phyloP scores from a whole-genome alignment of 345 rosid species.

The Syzygium oleosum region DNA sequence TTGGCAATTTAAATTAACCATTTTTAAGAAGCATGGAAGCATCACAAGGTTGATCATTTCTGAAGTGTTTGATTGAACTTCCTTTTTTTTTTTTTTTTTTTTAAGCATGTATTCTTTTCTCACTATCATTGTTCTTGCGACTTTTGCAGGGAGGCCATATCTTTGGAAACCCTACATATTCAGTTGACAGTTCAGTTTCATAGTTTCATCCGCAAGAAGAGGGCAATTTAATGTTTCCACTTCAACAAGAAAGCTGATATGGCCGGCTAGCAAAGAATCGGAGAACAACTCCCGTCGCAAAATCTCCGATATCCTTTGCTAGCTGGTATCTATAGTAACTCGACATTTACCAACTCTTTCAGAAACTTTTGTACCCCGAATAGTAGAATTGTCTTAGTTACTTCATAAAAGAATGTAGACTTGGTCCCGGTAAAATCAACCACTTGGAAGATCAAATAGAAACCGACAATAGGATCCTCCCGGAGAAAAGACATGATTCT shows the following conservation, averaged over 20 bases:
- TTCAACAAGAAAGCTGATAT: not conserved
- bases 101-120: not conserved
- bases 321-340: not conserved
- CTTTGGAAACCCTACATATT: not conserved
- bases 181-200: not conserved
- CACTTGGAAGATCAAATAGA: not conserved
- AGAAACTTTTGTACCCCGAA: not conserved
- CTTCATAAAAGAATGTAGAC: not conserved
- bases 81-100: not conserved
- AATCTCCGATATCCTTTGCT: not conserved
- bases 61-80: not conserved
- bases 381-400: not conserved
- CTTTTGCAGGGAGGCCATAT: not conserved
- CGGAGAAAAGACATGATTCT: not conserved
- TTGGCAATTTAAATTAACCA: not conserved
- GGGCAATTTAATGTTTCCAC: not conserved
- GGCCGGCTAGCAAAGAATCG: not conserved
- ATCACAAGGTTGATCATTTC: not conserved
- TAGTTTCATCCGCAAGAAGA: not conserved
- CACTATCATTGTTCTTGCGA: not conserved
- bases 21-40: not conserved
- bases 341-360: not conserved
- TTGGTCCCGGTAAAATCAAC: not conserved
- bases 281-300: not conserved
- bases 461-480: not conserved